These are phyloP conservation scores for Amanita rimosa DNA, from an alignment of 768 basidiomycete genomes.

Conservation along the genomic window DNA sequence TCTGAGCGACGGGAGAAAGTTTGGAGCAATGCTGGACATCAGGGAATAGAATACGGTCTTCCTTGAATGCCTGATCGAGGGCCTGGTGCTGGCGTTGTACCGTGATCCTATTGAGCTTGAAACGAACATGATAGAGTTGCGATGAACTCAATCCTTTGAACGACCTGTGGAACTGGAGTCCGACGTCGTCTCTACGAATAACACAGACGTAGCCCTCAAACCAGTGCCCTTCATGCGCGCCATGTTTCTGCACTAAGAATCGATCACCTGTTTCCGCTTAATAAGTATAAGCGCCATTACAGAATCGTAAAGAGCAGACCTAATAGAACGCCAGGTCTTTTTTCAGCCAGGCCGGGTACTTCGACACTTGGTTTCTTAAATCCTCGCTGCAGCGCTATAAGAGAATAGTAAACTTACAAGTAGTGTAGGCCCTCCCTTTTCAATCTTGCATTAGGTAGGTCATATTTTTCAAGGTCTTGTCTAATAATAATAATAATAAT, in stretches of 20 bases:
- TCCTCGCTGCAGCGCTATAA: background rate
- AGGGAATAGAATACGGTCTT: slow-evolving; percentile 34
- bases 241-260: slow-evolving; percentile 29
- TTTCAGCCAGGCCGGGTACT: slow-evolving; percentile 37
- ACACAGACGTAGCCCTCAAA: slow-evolving; percentile 38
- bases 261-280: slow-evolving; percentile 23
- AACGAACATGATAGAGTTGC: slow-evolving; percentile 31
- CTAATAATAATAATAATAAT: slow-evolving; percentile 19
- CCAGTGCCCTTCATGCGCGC: slow-evolving; percentile 24
- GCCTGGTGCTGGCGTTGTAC: slow-evolving; percentile 43
- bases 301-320: slow-evolving; percentile 19
- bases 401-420: slow-evolving; percentile 19
- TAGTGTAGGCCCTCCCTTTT: slow-evolving; percentile 21
- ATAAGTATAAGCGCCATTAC: too few species aligned
- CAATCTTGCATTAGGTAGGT: slow-evolving; percentile 23
- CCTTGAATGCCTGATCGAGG: slow-evolving; percentile 22
- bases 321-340: slow-evolving; percentile 33
- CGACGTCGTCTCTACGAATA: slow-evolving; percentile 29
- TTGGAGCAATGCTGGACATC: slow-evolving; percentile 15
- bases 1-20: background rate
- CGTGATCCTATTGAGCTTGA: slow-evolving; percentile 36
- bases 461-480: slow-evolving; percentile 26
- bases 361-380: slow-evolving; percentile 17
- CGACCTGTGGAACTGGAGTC: slow-evolving; percentile 25
- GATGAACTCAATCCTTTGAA: slow-evolving; percentile 19